Conservation (phyloP, 2,329 filamentous ascomycete genomes). For the Pseudopithomyces chartarum region DNA sequence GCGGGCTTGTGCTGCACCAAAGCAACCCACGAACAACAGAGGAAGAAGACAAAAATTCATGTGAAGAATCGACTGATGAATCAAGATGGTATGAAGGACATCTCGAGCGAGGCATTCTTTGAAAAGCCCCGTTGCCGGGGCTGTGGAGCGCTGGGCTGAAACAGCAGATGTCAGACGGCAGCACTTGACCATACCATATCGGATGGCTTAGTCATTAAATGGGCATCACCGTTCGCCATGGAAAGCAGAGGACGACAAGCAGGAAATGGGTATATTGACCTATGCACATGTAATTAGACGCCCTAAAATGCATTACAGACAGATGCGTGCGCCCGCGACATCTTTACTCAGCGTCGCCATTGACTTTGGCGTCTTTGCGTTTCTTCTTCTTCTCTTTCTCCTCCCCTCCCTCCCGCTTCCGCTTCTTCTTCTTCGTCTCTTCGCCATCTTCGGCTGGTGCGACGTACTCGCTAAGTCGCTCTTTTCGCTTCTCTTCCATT, state of each 20-base stretch:
- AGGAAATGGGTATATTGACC: constrained; percentile 17
- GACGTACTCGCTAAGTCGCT: constrained; percentile 83
- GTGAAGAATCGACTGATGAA: background rate
- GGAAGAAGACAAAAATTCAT: background rate
- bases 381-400: constrained; percentile 50
- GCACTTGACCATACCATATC: constrained; percentile 5
- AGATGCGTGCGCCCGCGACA: background rate
- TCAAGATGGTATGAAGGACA: background rate
- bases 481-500: constrained; percentile 85
- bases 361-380: constrained; percentile 29
- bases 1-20: background rate
- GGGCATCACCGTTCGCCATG: background rate
- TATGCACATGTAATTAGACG: constrained; percentile 6
- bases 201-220: constrained; percentile 13
- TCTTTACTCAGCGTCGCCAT: constrained; percentile 29
- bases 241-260: background rate
- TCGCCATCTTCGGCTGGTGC: constrained; percentile 77
- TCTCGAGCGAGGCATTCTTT: background rate
- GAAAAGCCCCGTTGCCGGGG: background rate
- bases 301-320: constrained; percentile 9
- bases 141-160: constrained; percentile 10
- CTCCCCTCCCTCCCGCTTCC: constrained; percentile 57
- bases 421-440: constrained; percentile 52
- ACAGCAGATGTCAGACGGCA: constrained; percentile 16
- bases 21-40: background rate